Evolutionary conservation across 1,284 basidiomycete species (phyloP).

Genomic region (Rhodotorula sp.): DNA sequence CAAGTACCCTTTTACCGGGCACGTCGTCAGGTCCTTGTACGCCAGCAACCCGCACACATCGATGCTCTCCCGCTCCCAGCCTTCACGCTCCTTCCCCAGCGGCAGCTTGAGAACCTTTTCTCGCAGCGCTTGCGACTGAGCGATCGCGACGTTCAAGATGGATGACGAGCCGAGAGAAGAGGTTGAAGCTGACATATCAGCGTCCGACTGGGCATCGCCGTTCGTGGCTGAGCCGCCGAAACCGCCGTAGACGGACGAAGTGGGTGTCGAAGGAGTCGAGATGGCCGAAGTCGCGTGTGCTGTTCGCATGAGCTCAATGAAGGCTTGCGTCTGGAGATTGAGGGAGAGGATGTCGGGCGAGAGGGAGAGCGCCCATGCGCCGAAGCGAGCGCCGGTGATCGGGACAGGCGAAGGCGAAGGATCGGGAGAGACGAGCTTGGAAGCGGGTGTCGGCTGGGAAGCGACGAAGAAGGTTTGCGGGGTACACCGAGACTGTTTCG

Average conservation of each 20-base stretch:
- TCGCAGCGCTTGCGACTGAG: slow-evolving; percentile 58
- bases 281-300: slow-evolving; percentile 55
- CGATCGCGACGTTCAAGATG: slow-evolving; percentile 40
- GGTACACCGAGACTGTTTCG: slow-evolving; percentile 5
- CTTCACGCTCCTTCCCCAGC: slow-evolving; percentile 56
- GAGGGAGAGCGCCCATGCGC: slow-evolving; percentile 47
- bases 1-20: slow-evolving; percentile 66
- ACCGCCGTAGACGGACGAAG: slow-evolving; percentile 18
- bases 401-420: slow-evolving; percentile 9
- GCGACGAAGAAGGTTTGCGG: slow-evolving; percentile 32
- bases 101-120: slow-evolving; percentile 58
- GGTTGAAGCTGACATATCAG: slow-evolving; percentile 34
- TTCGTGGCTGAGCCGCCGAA: slow-evolving; percentile 14
- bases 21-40: slow-evolving; percentile 68
- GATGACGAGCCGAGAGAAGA: slow-evolving; percentile 35
- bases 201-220: slow-evolving; percentile 20
- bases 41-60: slow-evolving; percentile 72
- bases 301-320: slow-evolving; percentile 75
- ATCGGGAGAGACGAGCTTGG: not conserved
- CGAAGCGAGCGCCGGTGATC: slow-evolving; percentile 23
- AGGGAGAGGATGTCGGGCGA: slow-evolving; percentile 70
- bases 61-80: slow-evolving; percentile 66
- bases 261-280: slow-evolving; percentile 36
- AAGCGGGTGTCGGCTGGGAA: not conserved
- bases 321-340: slow-evolving; percentile 76